Conservation (phyloP, 1,284 basidiomycete species). For the Apiotrichum mycotoxinovorans region DNA sequence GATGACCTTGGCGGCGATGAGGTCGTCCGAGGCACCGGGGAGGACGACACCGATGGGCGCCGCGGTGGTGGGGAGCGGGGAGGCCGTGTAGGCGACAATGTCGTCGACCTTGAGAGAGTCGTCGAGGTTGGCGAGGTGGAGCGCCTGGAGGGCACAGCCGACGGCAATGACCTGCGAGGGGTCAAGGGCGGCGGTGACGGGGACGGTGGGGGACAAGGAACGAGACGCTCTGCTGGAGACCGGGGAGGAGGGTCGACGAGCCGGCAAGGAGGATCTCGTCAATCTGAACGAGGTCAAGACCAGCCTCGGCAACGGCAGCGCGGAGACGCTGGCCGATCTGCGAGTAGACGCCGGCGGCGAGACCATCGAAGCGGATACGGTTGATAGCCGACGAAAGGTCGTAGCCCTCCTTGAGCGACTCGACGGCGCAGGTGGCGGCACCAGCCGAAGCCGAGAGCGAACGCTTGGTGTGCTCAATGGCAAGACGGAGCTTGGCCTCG, state of each 20-base stretch:
- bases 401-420: conserved; percentile 89
- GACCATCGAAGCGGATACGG: conserved; percentile 87
- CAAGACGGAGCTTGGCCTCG: conserved; percentile 86
- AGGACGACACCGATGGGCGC: conserved; percentile 77
- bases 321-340: conserved; percentile 63
- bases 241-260: conserved; percentile 78
- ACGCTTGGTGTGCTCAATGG: conserved; percentile 92
- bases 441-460: conserved; percentile 83
- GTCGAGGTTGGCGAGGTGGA: conserved; percentile 59
- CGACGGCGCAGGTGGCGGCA: conserved; percentile 83
- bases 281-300: conserved; percentile 71
- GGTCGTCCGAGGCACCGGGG: conserved; percentile 58
- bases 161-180: conserved; percentile 85
- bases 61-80: conserved; percentile 57
- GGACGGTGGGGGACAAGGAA: conserved; percentile 66
- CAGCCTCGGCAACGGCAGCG: conserved; percentile 61
- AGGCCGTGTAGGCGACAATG: conserved; percentile 56
- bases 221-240: conserved; percentile 70
- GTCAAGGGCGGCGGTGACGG: conserved; percentile 62
- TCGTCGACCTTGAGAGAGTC: conserved; percentile 51
- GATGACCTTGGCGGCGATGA: conserved; percentile 58
- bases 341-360: conserved; percentile 70
- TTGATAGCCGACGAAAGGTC: conserved; percentile 94
- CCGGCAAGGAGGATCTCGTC: conserved; percentile 91
- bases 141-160: conserved; percentile 83